These are phyloP conservation scores for Crithidia sp. DNA, from an alignment of 208 protist genomes.

Conservation along the genomic window DNA sequence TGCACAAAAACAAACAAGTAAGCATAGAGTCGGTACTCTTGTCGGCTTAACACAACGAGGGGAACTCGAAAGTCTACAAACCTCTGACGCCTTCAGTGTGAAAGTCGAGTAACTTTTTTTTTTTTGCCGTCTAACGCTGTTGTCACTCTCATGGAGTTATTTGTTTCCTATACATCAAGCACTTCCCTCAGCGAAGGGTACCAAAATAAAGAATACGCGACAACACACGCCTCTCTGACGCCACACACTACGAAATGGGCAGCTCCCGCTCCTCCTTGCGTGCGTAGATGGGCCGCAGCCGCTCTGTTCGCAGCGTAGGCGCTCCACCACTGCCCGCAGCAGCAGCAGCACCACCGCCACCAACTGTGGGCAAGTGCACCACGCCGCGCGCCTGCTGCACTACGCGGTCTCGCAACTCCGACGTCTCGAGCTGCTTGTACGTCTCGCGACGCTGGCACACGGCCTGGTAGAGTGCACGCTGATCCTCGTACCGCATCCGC, in stretches of 20 bases:
- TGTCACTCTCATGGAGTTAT: no score
- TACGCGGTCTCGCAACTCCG: slow-evolving; percentile 77
- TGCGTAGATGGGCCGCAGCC: slow-evolving; percentile 65
- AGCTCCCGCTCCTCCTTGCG: slow-evolving; percentile 57
- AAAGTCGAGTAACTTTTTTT: no score
- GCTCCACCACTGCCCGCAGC: neutral
- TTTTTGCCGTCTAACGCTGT: no score
- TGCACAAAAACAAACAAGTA: neutral
- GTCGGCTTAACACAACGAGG: no score
- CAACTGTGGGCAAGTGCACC: slow-evolving; percentile 30
- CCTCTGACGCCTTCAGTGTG: no score
- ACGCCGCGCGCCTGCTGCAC: slow-evolving; percentile 56
- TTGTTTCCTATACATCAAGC: no score
- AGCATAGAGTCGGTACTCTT: no score
- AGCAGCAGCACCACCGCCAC: neutral
- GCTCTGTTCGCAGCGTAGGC: slow-evolving; percentile 10
- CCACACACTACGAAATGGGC: slow-evolving; percentile 5
- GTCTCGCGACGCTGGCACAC: slow-evolving; percentile 59
- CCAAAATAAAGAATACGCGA: neutral
- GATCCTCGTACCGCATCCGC: slow-evolving; percentile 81
- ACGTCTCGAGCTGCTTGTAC: slow-evolving; percentile 68
- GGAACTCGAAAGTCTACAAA: no score
- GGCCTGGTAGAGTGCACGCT: slow-evolving; percentile 61
- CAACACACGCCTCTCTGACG: neutral
- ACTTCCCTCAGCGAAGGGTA: neutral